phyloP scores from a whole-genome alignment of 495 filamentous ascomycete genomes.

The Annulohypoxylon maeteangense region DNA sequence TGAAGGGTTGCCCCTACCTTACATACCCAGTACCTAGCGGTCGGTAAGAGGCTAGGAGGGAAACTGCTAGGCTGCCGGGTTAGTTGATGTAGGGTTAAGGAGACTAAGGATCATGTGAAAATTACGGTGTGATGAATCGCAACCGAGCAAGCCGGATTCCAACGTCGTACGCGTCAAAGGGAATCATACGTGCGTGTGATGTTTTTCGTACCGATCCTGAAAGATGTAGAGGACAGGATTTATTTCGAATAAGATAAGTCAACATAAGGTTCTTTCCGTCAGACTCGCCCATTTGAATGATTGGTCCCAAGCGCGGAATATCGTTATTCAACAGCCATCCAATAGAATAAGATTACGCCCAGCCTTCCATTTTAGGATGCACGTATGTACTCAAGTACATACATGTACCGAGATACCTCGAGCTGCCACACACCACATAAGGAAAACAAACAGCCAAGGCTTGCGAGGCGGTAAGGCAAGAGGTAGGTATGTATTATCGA shows the following conservation, averaged over 20 bases:
- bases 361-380: background rate
- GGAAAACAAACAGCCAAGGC: background rate
- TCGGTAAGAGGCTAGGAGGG: background rate
- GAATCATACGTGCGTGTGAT: background rate
- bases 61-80: background rate
- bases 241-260: background rate
- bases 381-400: background rate
- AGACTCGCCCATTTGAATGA: background rate
- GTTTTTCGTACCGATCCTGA: background rate
- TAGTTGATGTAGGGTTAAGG: background rate
- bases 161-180: background rate
- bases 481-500: background rate
- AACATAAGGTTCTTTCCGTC: background rate
- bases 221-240: background rate
- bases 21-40: background rate
- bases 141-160: background rate
- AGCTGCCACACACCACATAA: background rate
- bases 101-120: background rate
- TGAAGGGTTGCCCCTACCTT: background rate
- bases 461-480: constrained; percentile 3
- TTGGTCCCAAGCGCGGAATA: background rate
- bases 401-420: background rate
- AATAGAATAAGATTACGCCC: background rate
- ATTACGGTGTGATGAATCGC: constrained; percentile 8
- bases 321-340: background rate